Base-by-base conservation (phyloP, 139 green algal species). In the Raphidocelis subcapitata region DNA sequence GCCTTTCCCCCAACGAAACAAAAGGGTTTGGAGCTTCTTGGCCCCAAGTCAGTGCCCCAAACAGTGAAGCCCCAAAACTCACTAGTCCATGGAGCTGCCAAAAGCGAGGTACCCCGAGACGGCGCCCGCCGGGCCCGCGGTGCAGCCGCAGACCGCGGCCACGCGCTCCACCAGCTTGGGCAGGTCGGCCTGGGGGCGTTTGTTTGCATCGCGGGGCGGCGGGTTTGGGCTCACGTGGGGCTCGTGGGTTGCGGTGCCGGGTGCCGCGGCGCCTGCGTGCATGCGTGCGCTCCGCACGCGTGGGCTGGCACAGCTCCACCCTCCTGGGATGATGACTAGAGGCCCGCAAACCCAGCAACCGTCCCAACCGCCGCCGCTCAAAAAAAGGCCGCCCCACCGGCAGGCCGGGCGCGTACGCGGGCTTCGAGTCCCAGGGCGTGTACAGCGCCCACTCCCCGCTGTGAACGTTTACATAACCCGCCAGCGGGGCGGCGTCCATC, bases 391-490 rank as follows among this genome's bases (percentile, higher is more conserved):
- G 28, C 47, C 81, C 69, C 29, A 88, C 85, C 62, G 80, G 80
- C 55, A 89, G 56, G 56, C 55, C 61, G 3, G 74, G 37, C 8
- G 47, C 82, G 0, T 77, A 60, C 0, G 71, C 56, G 16, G 60
- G 72, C 36, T 84, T 80, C 63, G 79, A 86, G 79, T 91, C 86
- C 86, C 86, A 91, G n/a, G 81, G 81, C 2, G 77, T 80, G 73
- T 91, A 91, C 49, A 89, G 73, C 10, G 86, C 86, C 72, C 75
- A 91, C 77, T 91, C 86, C 23, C 86, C 86, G 37, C 69, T 81
- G 69, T 91, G 86, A 41, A 91, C 67, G 46, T 84, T 86, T 5
- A 89, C 69, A 65, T 81, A 91, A 26, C 75, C 79, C 51, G 57
- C 66, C 74, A 75, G 37, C 36, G 55, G 55, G 47, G 8, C 18